phyloP scores from a whole-genome alignment of 2,329 filamentous ascomycete genomes.

The Cercospora citrullina region DNA sequence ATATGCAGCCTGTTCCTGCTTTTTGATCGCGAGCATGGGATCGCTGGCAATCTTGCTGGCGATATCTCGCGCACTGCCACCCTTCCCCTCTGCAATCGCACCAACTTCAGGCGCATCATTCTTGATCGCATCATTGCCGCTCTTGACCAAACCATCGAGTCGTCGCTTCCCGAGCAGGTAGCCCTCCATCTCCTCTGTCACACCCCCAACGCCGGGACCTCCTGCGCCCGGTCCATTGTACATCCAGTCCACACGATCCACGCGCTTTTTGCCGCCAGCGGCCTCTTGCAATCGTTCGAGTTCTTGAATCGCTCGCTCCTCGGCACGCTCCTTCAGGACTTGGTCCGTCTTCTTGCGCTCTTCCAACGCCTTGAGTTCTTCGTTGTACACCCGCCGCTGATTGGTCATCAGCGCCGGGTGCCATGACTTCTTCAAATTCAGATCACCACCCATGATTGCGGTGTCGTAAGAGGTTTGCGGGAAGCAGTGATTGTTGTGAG shows the following conservation, averaged over 20 bases:
- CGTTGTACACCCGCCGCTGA: conserved; percentile 84
- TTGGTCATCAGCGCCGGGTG: conserved; percentile 90
- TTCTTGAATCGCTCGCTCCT: conserved; percentile 90
- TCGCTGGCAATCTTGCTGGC: conserved; percentile 86
- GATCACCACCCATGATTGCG: conserved; percentile 82
- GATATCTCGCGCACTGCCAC: conserved; percentile 75
- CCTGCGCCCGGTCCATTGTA: conserved; percentile 83
- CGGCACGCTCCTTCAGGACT: conserved; percentile 86
- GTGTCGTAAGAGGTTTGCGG: conserved; percentile 15
- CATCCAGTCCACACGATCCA: conserved; percentile 96
- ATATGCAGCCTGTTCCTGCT: conserved; percentile 63
- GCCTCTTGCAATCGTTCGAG: conserved; percentile 86
- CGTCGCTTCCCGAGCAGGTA: conserved; percentile 90
- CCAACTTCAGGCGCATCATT: conserved; percentile 58
- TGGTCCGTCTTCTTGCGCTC: conserved; percentile 94
- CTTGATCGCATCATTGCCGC: conserved; percentile 76
- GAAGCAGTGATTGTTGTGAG: conserved; percentile 1
- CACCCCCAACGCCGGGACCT: conserved; percentile 64
- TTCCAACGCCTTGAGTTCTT: conserved; percentile 87
- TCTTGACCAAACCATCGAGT: conserved; percentile 83
- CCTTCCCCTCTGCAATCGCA: conserved; percentile 61
- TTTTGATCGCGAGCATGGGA: conserved; percentile 89
- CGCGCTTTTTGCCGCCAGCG: conserved; percentile 75
- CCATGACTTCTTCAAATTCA: conserved; percentile 91
- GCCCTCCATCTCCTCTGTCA: conserved; percentile 83